Conservation (phyloP, 1,284 basidiomycete species). For the Butyriboletus regius region DNA sequence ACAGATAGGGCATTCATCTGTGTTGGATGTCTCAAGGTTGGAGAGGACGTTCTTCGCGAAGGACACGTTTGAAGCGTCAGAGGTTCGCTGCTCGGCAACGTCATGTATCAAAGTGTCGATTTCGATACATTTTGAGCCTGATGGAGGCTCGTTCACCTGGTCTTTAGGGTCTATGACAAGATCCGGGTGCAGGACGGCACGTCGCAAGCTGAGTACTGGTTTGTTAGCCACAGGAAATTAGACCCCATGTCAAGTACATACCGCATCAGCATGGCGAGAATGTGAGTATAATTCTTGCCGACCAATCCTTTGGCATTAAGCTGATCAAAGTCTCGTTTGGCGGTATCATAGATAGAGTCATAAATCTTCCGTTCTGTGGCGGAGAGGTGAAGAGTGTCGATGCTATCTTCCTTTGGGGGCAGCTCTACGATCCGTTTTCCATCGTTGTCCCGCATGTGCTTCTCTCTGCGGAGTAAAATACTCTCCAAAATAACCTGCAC, state of each 20-base stretch:
- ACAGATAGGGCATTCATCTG: constrained; percentile 75
- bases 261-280: constrained; percentile 87
- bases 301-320: constrained; percentile 70
- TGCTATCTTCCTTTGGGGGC: constrained; percentile 69
- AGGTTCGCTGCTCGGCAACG: constrained; percentile 44
- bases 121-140: constrained; percentile 37
- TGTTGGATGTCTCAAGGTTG: constrained; percentile 40
- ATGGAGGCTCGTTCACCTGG: constrained; percentile 37
- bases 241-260: constrained; percentile 23
- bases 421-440: constrained; percentile 86
- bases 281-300: constrained; percentile 81
- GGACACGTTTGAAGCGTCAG: constrained; percentile 33
- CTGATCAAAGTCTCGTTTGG: constrained; percentile 67
- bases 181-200: constrained; percentile 78
- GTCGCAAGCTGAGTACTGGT: constrained; percentile 54
- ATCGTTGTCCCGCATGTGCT: constrained; percentile 83
- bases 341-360: constrained; percentile 63
- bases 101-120: constrained; percentile 59
- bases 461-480: constrained; percentile 85
- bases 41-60: constrained; percentile 65
- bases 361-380: constrained; percentile 74
- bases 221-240: neutral
- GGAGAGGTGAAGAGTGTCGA: constrained; percentile 72
- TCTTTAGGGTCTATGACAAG: constrained; percentile 56
- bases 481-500: constrained; percentile 89